Evolutionary conservation across 1,284 basidiomycete genomes (phyloP).

Genomic region (Calocybe gambosa): DNA sequence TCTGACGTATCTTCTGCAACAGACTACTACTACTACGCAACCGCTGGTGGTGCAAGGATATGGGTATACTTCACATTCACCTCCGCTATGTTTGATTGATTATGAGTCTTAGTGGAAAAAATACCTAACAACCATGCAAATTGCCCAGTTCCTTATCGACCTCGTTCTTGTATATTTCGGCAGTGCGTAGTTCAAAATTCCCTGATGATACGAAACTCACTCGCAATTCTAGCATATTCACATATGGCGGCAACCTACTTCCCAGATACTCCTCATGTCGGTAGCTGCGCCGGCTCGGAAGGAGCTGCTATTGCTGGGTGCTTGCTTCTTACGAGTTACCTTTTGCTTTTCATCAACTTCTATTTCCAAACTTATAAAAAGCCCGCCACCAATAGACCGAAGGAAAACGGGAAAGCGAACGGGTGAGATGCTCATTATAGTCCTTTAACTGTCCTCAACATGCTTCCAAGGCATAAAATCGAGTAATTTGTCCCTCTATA

Average conservation of each 20-base stretch:
- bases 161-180: slow-evolving; percentile 88
- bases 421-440: slow-evolving; percentile 19
- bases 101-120: slow-evolving; percentile 79
- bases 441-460: not conserved
- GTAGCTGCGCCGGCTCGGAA: slow-evolving; percentile 87
- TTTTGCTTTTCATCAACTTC: slow-evolving; percentile 88
- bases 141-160: slow-evolving; percentile 92
- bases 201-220: slow-evolving; percentile 10
- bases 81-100: slow-evolving; percentile 5
- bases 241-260: slow-evolving; percentile 72
- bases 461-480: slow-evolving; percentile 21
- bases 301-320: slow-evolving; percentile 88
- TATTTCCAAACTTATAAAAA: slow-evolving; percentile 82
- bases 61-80: slow-evolving; percentile 58
- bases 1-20: slow-evolving; percentile 4
- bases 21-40: slow-evolving; percentile 98
- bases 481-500: slow-evolving; percentile 22
- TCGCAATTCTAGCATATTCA: slow-evolving; percentile 60
- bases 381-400: slow-evolving; percentile 40
- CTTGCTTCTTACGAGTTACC: slow-evolving; percentile 81
- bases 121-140: slow-evolving; percentile 93
- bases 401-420: slow-evolving; percentile 28
- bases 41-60: slow-evolving; percentile 90
- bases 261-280: slow-evolving; percentile 58
- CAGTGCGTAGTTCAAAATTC: slow-evolving; percentile 52